Conservation (phyloP, 208 protist species). For the Crithidia brevicula region DNA sequence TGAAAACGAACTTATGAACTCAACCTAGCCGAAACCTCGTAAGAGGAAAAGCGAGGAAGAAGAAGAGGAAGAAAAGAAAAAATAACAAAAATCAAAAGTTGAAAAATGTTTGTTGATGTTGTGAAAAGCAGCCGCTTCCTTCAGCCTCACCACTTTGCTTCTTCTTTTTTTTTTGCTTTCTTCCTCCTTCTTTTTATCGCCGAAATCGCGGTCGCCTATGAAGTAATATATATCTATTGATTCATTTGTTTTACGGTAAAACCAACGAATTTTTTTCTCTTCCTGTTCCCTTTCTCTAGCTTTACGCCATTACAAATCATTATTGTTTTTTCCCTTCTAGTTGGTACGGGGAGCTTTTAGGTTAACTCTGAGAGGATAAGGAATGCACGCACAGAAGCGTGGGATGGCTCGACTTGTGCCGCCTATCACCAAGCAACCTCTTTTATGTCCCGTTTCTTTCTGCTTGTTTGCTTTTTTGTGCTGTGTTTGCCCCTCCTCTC, state of each 20-base stretch:
- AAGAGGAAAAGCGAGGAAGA: background rate
- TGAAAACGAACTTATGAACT: background rate
- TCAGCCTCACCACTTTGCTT: background rate
- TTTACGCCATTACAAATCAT: background rate
- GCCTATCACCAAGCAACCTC: no score
- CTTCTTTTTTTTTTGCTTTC: background rate
- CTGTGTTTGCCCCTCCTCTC: no score
- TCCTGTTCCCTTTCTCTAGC: background rate
- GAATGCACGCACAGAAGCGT: no score
- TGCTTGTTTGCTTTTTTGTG: no score
- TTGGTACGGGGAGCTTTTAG: no score
- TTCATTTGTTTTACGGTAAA: background rate
- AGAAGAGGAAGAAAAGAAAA: background rate
- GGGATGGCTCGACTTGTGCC: no score
- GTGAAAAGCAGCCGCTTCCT: background rate
- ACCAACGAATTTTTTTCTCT: background rate
- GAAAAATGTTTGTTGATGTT: conserved; percentile 8
- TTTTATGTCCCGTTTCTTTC: no score
- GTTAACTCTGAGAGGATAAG: no score
- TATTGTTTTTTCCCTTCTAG: conserved; percentile 19
- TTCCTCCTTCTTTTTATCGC: background rate
- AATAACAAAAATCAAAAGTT: conserved; percentile 3
- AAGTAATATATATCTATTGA: background rate
- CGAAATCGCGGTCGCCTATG: no score
- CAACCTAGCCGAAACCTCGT: background rate